Evolutionary conservation across 2,329 filamentous ascomycete species (phyloP).

Genomic region (Byssochlamys sp.): DNA sequence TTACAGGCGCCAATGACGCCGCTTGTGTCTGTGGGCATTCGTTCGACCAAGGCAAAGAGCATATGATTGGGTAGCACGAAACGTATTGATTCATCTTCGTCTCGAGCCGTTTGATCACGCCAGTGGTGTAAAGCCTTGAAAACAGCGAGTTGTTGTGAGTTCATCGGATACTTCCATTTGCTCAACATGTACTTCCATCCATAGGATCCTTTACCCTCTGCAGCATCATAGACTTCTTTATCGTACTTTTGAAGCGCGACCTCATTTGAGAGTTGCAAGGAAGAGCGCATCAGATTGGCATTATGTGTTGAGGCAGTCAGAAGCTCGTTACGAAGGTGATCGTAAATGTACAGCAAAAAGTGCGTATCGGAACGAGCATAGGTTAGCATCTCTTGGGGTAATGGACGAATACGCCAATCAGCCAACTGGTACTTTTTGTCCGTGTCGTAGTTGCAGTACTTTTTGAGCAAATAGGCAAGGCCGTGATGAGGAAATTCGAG

Average conservation of each 20-base stretch:
- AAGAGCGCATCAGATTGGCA: slow-evolving; percentile 58
- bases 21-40: slow-evolving; percentile 66
- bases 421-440: slow-evolving; percentile 94
- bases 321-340: slow-evolving; percentile 82
- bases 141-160: slow-evolving; percentile 73
- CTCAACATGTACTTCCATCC: slow-evolving; percentile 76
- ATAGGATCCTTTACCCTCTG: slow-evolving; percentile 61
- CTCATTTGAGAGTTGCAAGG: slow-evolving; percentile 69
- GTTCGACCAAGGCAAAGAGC: slow-evolving; percentile 63
- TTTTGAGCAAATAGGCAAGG: slow-evolving; percentile 76
- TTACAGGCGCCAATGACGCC: slow-evolving; percentile 54
- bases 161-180: slow-evolving; percentile 55
- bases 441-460: slow-evolving; percentile 80
- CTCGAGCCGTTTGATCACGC: slow-evolving; percentile 71
- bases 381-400: slow-evolving; percentile 81
- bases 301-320: slow-evolving; percentile 55
- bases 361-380: slow-evolving; percentile 97
- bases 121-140: slow-evolving; percentile 83
- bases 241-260: slow-evolving; percentile 77
- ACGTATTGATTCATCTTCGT: slow-evolving; percentile 72
- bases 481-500: slow-evolving; percentile 72
- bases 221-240: slow-evolving; percentile 60
- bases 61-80: slow-evolving; percentile 71
- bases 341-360: slow-evolving; percentile 88
- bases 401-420: slow-evolving; percentile 84